These are phyloP conservation scores for Globisporangium splendens DNA, from an alignment of 352 stramenopile species.

Conservation along the genomic window DNA sequence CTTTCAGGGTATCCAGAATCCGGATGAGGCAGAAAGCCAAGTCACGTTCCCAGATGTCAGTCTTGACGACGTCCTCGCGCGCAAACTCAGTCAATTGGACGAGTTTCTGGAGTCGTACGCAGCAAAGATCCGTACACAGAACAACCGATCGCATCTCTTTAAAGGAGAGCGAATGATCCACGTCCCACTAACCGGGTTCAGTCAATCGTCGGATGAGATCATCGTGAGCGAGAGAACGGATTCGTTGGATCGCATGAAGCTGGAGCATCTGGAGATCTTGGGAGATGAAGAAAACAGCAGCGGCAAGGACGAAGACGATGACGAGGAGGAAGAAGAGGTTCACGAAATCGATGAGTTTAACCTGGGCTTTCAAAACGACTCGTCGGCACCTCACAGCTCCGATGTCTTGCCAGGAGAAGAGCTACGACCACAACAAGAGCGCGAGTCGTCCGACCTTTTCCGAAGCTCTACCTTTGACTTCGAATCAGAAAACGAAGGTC, in stretches of 20 bases:
- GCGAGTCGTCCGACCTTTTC: conserved; percentile 1
- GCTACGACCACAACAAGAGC: not conserved
- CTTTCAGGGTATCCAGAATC: not conserved
- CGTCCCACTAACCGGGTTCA: conserved; percentile 24
- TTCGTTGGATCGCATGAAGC: conserved; percentile 15
- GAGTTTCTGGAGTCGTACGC: conserved; percentile 33
- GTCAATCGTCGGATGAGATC: conserved; percentile 13
- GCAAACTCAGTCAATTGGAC: conserved; percentile 15
- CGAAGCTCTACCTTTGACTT: conserved; percentile 13
- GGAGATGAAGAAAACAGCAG: not conserved
- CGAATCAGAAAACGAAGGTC: not conserved
- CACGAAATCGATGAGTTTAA: not conserved
- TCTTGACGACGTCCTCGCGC: not conserved
- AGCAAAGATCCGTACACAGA: conserved; percentile 18
- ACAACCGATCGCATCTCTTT: conserved; percentile 29
- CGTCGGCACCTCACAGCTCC: not conserved
- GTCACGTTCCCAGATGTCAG: not conserved
- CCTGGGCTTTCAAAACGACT: not conserved
- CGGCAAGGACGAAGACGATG: not conserved
- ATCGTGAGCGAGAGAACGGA: conserved; percentile 9
- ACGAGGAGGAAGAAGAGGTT: not conserved
- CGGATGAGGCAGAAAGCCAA: not conserved
- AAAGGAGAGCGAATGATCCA: conserved; percentile 27
- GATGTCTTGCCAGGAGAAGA: conserved; percentile 1
- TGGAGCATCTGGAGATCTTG: conserved; percentile 21